Percentiles rank a stretch among this genome's conserved stretches.
These are phyloP conservation scores for Cyclotella distinguenda DNA, from an alignment of 108 stramenopile genomes.

Conservation along the genomic window DNA sequence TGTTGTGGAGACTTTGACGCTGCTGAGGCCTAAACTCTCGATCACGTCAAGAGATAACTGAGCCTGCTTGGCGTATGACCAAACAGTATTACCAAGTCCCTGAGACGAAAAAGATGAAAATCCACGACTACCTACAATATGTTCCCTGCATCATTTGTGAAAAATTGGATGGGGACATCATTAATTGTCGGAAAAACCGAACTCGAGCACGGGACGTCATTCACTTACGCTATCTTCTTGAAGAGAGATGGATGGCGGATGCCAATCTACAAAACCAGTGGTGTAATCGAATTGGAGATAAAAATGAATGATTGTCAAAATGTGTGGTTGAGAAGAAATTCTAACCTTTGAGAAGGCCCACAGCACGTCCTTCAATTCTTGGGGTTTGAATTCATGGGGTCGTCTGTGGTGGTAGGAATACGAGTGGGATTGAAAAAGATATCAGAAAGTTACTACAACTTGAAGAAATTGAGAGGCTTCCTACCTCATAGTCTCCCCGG, in stretches of 20 bases:
- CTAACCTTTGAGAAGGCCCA: constrained; percentile 73
- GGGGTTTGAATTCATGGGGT: constrained; percentile 74
- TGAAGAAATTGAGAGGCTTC: no score
- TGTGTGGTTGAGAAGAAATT: background rate
- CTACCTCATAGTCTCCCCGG: constrained; percentile 67
- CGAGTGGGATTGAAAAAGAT: no score
- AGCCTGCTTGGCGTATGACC: constrained; percentile 70
- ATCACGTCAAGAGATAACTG: constrained; percentile 61
- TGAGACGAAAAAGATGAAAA: constrained; percentile 71
- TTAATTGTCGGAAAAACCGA: no score
- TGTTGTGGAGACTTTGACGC: constrained; percentile 37
- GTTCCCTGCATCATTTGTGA: background rate
- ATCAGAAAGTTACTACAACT: no score
- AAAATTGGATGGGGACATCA: no score
- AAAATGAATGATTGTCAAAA: background rate
- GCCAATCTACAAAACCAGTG: constrained; percentile 32
- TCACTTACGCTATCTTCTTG: constrained; percentile 56
- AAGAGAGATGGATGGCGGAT: constrained; percentile 77
- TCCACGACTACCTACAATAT: constrained; percentile 38
- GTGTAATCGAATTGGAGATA: background rate
- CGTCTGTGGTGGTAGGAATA: no score
- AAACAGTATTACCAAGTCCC: constrained; percentile 66
- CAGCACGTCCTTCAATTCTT: constrained; percentile 80
- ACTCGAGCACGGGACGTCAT: no score
- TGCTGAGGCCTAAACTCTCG: constrained; percentile 39